Percentiles rank a stretch among this genome's conserved stretches.
These are phyloP conservation scores for Leccinellum rugosiceps DNA, from an alignment of 768 basidiomycete genomes.

Conservation along the genomic window DNA sequence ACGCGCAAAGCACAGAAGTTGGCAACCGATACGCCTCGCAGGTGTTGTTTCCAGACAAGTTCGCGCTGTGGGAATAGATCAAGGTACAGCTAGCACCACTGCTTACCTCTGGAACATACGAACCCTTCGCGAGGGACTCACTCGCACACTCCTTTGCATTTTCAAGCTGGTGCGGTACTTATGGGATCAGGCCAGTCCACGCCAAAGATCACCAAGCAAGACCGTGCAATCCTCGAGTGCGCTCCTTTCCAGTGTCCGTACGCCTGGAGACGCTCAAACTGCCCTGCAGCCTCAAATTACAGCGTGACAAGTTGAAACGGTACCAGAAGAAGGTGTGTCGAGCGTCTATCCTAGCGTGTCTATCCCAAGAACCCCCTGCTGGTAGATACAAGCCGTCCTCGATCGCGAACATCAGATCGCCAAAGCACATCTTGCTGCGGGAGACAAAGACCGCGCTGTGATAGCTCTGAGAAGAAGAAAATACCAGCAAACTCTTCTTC, in stretches of 20 bases:
- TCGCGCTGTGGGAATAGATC: slow-evolving; percentile 19
- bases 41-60: not conserved
- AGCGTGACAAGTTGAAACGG: slow-evolving; percentile 92
- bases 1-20: slow-evolving; percentile 3
- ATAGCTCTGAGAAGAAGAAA: slow-evolving; percentile 87
- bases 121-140: slow-evolving; percentile 3
- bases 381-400: slow-evolving; percentile 80
- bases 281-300: slow-evolving; percentile 78
- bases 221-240: slow-evolving; percentile 94
- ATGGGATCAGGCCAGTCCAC: slow-evolving; percentile 75
- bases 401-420: slow-evolving; percentile 90
- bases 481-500: slow-evolving; percentile 85
- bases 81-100: not conserved
- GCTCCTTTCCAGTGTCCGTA: slow-evolving; percentile 32
- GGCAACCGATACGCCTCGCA: slow-evolving; percentile 6
- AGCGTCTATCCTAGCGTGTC: not conserved
- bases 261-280: slow-evolving; percentile 18
- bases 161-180: not conserved
- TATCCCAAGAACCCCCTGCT: not conserved
- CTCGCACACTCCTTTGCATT: not conserved
- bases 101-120: not conserved
- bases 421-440: slow-evolving; percentile 71
- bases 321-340: slow-evolving; percentile 85
- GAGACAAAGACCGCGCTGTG: slow-evolving; percentile 84
- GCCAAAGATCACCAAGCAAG: slow-evolving; percentile 90